Base-by-base conservation (phyloP, 495 filamentous ascomycete genomes). In the Penicillium canescens region DNA sequence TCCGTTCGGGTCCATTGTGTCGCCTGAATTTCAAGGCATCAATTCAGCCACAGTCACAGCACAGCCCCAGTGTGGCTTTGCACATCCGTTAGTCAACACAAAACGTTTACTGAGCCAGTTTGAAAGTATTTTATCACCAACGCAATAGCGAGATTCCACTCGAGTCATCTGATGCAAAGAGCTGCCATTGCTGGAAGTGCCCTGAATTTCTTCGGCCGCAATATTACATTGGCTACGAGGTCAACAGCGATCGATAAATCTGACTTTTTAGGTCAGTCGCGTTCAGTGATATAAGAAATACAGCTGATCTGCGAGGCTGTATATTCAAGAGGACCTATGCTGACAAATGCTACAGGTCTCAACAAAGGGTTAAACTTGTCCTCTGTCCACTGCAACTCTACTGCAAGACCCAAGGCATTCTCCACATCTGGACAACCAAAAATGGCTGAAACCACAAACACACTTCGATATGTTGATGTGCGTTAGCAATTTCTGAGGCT, bases 401-500 rank as follows among this genome's bases (percentile, higher is more conserved):
- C 40, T 51, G 11, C 5, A 36, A 36, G 20, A 36, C 13, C 3
- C 31, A 24, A 14, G 4, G 12, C 39, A 35, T 58, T 57, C 33
- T 60, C 51, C 21, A 42, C 55, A 8, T 39, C 44, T 28, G 23
- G 45, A 13, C 35, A 21, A 14, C 47, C n/a, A 43, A 70, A 45
- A 20, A 77, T 77, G 75, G 54, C 52, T 21, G 71, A 77, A 16
- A 55, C 60, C 13, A 53, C 34, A 62, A 66, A 42, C 62, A 9
- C 68, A 13, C 62, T 75, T 20, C 67, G 65, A 70, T 78, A 78
- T 61, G 71, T 77, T 44, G 75, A 78, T 71, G 75, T 78, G 35
- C 7, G 74, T 67, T 26, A 46, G 23, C 5, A 11, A 31, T 31
- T 26, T 7, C 28, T 7, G 8, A 10, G 28, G 4, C 7, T 31